Conservation (phyloP, 1,284 basidiomycete species). For the Ceratobasidium sp. region DNA sequence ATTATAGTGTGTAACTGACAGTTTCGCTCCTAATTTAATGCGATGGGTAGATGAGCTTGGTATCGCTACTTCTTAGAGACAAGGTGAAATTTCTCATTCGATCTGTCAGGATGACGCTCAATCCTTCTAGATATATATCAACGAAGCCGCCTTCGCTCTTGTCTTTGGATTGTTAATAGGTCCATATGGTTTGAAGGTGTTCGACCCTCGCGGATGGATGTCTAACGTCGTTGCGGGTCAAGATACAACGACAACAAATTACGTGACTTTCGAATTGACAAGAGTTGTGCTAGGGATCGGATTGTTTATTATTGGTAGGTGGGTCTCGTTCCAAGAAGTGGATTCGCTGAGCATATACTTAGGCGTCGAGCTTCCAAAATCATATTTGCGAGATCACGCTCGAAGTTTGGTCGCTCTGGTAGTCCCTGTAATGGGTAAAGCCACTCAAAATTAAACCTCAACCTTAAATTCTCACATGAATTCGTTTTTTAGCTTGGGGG, state of each 20-base stretch:
- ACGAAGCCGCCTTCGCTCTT: slow-evolving; percentile 93
- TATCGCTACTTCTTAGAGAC: slow-evolving; percentile 87
- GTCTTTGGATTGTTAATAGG: slow-evolving; percentile 76
- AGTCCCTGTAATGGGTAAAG: slow-evolving; percentile 75
- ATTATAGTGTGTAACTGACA: not conserved
- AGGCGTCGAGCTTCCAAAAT: slow-evolving; percentile 77
- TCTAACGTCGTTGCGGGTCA: slow-evolving; percentile 50
- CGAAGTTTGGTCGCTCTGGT: slow-evolving; percentile 75
- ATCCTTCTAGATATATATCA: slow-evolving; percentile 77
- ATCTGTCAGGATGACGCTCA: not conserved
- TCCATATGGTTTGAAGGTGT: slow-evolving; percentile 80
- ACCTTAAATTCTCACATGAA: not conserved
- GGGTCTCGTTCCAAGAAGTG: too few species aligned
- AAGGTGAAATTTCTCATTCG: slow-evolving; percentile 61
- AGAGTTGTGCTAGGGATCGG: slow-evolving; percentile 68
- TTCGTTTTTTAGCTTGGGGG: slow-evolving; percentile 66
- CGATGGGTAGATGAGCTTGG: slow-evolving; percentile 76
- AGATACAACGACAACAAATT: slow-evolving; percentile 56
- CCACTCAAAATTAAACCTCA: slow-evolving; percentile 49
- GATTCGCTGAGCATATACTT: too few species aligned
- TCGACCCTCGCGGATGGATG: slow-evolving; percentile 87
- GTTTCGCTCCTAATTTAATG: not conserved
- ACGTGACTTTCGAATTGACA: slow-evolving; percentile 77
- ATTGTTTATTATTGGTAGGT: slow-evolving; percentile 65
- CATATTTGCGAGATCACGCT: slow-evolving; percentile 60